Conservation (phyloP, 2,329 filamentous ascomycete species). For the Canariomyces notabilis region DNA sequence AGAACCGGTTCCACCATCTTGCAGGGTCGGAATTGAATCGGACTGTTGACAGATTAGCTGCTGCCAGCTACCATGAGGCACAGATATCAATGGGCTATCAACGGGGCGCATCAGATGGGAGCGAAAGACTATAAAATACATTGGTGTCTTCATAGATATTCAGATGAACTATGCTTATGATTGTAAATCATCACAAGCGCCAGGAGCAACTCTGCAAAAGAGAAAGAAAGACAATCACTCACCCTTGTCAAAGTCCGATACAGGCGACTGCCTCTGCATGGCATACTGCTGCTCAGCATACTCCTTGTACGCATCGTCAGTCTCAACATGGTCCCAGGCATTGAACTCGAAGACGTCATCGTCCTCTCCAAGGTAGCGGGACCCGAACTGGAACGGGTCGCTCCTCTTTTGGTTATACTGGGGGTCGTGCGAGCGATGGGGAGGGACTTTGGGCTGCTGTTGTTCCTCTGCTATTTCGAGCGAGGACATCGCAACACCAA, state of each 20-base stretch:
- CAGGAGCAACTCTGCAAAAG: constrained; percentile 4
- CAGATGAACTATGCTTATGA: constrained; percentile 73
- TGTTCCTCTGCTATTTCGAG: constrained; percentile 24
- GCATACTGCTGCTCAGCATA: constrained; percentile 81
- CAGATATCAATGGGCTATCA: constrained; percentile 9
- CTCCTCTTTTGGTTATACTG: constrained; percentile 73
- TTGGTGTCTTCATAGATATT: constrained; percentile 57
- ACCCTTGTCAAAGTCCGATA: constrained; percentile 89
- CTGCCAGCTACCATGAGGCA: constrained; percentile 1
- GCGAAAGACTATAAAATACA: constrained; percentile 61
- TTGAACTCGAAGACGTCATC: constrained; percentile 97
- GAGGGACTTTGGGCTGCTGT: constrained; percentile 33
- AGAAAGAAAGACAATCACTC: constrained; percentile 33
- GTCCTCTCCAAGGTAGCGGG: constrained; percentile 72
- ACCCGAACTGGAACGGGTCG: constrained; percentile 95
- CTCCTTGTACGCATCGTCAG: constrained; percentile 80
- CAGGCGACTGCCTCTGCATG: constrained; percentile 78
- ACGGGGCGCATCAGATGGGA: constrained; percentile 57
- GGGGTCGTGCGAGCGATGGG: constrained; percentile 68
- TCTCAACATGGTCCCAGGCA: constrained; percentile 97
- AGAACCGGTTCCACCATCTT: constrained; percentile 98
- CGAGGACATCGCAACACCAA: constrained; percentile 21
- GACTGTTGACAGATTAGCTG: constrained; percentile 46
- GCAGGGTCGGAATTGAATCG: constrained; percentile 87
- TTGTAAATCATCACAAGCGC: constrained; percentile 40